Evolutionary conservation across 2,329 filamentous ascomycete genomes (phyloP), one percentile per base, ranked within the genome.

Genomic region (Fusarium zealandicum): DNA sequence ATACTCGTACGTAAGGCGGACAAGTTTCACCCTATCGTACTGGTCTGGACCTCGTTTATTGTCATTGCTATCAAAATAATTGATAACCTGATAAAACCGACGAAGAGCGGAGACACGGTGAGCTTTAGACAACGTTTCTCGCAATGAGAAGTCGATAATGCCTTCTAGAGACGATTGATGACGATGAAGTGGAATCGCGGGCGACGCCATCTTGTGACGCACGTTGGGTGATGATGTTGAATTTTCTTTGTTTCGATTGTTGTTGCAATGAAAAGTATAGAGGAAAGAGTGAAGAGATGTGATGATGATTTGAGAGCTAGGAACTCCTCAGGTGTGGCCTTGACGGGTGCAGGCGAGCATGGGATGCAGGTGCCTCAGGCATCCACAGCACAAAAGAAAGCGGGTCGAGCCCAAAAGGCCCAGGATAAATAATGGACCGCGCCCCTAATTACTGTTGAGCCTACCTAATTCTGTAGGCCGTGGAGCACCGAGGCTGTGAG

Each of bases 161-260:
- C 51, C 44, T 14, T 53, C 43, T 9, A 53, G 43, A 13, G 51
- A 53, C 7, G 44, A 48, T 39, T 53, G 38, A 35, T 53, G 38
- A 12, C 51, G 51, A 53, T 53, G 38, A 7, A 48, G 51, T 9
- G 51, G 12, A 41, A 25, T 12, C 4, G 47, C 39, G 12, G 47
- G 47, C 33, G 33, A 22, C 47, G 12, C 28, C 30, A 37, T 36
- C 36, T 16, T 39, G 13, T 39, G 3, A 14, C 7, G 18, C 14
- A 5, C 16, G n/a, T 17, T 28, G 38, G 7, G 27, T 30, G 38
- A 17, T 40, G 14, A 30, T 25, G 25, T 9, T 28, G 25, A 40
- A 16, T 27, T 27, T 39, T 8, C 8, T 28, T 39, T 22, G 20
- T 22, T 22, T 22, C 20, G 7, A 22, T 22, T 22, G 20, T 22